phyloP scores from a whole-genome alignment of 1,139 yeast species.

The Meyerozyma guilliermondii region DNA sequence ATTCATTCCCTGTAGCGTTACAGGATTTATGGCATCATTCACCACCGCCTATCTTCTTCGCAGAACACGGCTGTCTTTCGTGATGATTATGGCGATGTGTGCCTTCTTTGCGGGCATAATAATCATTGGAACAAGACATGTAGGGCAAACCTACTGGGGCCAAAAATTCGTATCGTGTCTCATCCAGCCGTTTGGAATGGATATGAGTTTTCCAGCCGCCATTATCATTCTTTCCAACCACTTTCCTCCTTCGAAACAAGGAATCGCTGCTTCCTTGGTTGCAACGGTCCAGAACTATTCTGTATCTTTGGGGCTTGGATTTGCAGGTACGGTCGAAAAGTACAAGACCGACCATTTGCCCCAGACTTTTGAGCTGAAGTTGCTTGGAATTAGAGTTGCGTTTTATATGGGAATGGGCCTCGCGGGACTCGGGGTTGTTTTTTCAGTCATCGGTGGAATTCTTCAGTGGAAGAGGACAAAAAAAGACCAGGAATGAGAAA shows the following conservation, averaged over 20 bases:
- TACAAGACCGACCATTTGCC: slow-evolving; percentile 31
- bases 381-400: slow-evolving; percentile 39
- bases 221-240: slow-evolving; percentile 45
- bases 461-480: not conserved
- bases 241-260: slow-evolving; percentile 54
- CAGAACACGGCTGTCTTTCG: slow-evolving; percentile 33
- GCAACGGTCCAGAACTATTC: slow-evolving; percentile 60
- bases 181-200: slow-evolving; percentile 58
- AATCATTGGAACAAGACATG: slow-evolving; percentile 42
- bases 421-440: slow-evolving; percentile 38
- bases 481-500: no score
- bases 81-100: slow-evolving; percentile 42
- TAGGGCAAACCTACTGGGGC: slow-evolving; percentile 48
- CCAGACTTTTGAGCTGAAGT: slow-evolving; percentile 17
- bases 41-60: slow-evolving; percentile 34
- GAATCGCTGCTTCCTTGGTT: slow-evolving; percentile 61
- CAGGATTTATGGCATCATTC: slow-evolving; percentile 45
- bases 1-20: slow-evolving; percentile 31
- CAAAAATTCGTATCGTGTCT: slow-evolving; percentile 45
- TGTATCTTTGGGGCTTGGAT: slow-evolving; percentile 57
- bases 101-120: slow-evolving; percentile 38
- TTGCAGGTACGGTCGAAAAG: slow-evolving; percentile 58
- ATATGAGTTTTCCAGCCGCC: slow-evolving; percentile 61
- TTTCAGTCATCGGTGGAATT: slow-evolving; percentile 14
- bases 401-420: slow-evolving; percentile 49